Percentiles rank a stretch among this genome's conserved stretches.
Conservation (phyloP, 2,329 filamentous ascomycete genomes). For the Dothideomycetidae sp. region DNA sequence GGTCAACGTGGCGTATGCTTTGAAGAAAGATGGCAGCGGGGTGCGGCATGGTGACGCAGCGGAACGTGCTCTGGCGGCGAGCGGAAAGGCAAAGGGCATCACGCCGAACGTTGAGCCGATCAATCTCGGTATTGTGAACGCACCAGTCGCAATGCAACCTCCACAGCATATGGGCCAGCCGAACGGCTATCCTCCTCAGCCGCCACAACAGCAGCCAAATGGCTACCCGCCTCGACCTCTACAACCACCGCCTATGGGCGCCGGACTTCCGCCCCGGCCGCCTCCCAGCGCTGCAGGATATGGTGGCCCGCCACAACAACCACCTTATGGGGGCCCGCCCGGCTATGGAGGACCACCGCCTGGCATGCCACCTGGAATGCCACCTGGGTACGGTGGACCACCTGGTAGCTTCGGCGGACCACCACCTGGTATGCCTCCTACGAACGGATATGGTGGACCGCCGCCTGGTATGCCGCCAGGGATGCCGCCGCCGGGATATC, state of each 20-base stretch:
- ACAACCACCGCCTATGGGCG: slow-evolving; percentile 44
- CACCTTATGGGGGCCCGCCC: slow-evolving; percentile 23
- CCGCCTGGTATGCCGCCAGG: slow-evolving; percentile 27
- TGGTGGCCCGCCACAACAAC: slow-evolving; percentile 45
- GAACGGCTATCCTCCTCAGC: slow-evolving; percentile 24
- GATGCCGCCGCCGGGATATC: slow-evolving; percentile 12
- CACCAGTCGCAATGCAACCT: slow-evolving; percentile 26
- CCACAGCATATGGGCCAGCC: slow-evolving; percentile 21
- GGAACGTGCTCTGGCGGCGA: slow-evolving; percentile 77
- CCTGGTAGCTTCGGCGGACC: slow-evolving; percentile 18
- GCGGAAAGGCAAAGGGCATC: slow-evolving; percentile 90
- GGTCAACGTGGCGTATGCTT: slow-evolving; percentile 91
- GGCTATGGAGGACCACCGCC: slow-evolving; percentile 24
- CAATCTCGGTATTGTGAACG: slow-evolving; percentile 45
- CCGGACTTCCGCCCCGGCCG: slow-evolving; percentile 52
- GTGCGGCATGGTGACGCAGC: slow-evolving; percentile 91
- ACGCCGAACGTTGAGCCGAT: slow-evolving; percentile 64
- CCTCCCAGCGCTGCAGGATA: slow-evolving; percentile 54
- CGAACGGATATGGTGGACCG: slow-evolving; percentile 17
- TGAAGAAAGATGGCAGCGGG: slow-evolving; percentile 98
- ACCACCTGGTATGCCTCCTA: slow-evolving; percentile 32
- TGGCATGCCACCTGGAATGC: slow-evolving; percentile 24
- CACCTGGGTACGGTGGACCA: slow-evolving; percentile 28
- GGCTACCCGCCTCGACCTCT: slow-evolving; percentile 27
- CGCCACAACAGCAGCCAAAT: slow-evolving; percentile 21